A percentile compares a stretch with the other conserved stretches of the same genome.
Conservation (phyloP, 768 basidiomycete genomes). For the Lentinula aciculospora region DNA sequence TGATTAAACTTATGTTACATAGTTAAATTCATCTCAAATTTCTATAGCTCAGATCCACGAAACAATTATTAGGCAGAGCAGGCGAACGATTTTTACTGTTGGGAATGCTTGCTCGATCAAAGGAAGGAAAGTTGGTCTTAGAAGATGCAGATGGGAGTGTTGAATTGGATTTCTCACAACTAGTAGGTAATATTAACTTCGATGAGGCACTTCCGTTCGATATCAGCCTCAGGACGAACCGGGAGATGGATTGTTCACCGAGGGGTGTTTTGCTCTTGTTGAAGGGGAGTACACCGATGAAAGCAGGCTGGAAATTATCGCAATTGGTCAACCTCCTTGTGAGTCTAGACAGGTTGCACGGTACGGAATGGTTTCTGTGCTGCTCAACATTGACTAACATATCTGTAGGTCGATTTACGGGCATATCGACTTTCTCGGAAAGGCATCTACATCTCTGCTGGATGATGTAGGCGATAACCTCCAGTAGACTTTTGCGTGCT, state of each 20-base stretch:
- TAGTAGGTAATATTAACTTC: slow-evolving; percentile 44
- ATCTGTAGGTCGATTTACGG: slow-evolving; percentile 79
- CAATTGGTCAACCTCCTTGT: slow-evolving; percentile 96
- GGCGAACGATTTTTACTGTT: slow-evolving; percentile 89
- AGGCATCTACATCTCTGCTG: slow-evolving; percentile 80
- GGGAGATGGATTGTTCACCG: slow-evolving; percentile 93
- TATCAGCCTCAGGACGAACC: slow-evolving; percentile 60
- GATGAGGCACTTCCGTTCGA: slow-evolving; percentile 4
- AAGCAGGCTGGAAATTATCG: slow-evolving; percentile 80
- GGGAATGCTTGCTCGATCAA: slow-evolving; percentile 86
- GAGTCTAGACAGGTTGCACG: slow-evolving; percentile 82
- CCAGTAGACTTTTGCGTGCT: slow-evolving; percentile 1
- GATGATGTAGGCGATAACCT: slow-evolving; percentile 68
- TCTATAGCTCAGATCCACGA: slow-evolving; percentile 83
- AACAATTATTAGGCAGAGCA: slow-evolving; percentile 88
- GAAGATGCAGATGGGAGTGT: slow-evolving; percentile 94
- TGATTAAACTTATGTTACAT: slow-evolving; percentile 25
- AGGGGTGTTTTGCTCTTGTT: slow-evolving; percentile 90
- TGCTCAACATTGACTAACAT: slow-evolving; percentile 6
- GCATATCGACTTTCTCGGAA: slow-evolving; percentile 96
- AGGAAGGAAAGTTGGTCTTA: slow-evolving; percentile 85
- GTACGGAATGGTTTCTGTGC: slow-evolving; percentile 31
- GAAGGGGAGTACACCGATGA: slow-evolving; percentile 97
- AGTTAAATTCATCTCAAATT: neutral
- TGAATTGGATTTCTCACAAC: slow-evolving; percentile 79